phyloP scores from a whole-genome alignment of 257 asterid genomes.

The Leptodermis oblonga region DNA sequence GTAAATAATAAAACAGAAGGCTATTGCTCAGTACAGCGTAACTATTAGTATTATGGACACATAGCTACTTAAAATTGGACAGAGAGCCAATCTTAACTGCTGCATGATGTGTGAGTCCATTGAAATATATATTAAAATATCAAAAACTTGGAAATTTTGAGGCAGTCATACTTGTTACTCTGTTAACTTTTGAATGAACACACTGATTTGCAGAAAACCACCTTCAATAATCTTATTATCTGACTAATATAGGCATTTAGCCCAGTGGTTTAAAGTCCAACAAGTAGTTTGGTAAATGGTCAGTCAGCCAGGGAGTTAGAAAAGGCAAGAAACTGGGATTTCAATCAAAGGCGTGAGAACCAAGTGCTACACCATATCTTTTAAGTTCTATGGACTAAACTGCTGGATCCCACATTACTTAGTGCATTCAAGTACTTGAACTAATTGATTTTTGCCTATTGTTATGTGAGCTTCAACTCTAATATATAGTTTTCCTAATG shows the following conservation, averaged over 20 bases:
- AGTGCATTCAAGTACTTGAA: not conserved
- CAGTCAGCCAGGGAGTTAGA: not conserved
- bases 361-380: not conserved
- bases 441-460: not conserved
- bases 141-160: not conserved
- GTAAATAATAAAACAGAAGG: not conserved
- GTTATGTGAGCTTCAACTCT: not conserved
- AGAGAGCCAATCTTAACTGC: not conserved
- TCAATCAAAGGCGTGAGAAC: conserved; percentile 5
- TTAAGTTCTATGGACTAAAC: not conserved
- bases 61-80: not conserved
- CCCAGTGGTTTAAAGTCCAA: not conserved
- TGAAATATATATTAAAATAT: not conserved
- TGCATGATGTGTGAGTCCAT: not conserved
- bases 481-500: not conserved
- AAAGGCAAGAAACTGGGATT: not conserved
- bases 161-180: not conserved
- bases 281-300: not conserved
- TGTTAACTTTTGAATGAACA: not conserved
- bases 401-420: not conserved
- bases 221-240: not conserved
- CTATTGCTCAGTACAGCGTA: not conserved
- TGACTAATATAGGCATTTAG: not conserved
- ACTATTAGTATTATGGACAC: not conserved
- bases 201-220: not conserved